Evolutionary conservation across 192 early-diverging fungal species (phyloP).

Genomic region (Coemansia guatemalensis): DNA sequence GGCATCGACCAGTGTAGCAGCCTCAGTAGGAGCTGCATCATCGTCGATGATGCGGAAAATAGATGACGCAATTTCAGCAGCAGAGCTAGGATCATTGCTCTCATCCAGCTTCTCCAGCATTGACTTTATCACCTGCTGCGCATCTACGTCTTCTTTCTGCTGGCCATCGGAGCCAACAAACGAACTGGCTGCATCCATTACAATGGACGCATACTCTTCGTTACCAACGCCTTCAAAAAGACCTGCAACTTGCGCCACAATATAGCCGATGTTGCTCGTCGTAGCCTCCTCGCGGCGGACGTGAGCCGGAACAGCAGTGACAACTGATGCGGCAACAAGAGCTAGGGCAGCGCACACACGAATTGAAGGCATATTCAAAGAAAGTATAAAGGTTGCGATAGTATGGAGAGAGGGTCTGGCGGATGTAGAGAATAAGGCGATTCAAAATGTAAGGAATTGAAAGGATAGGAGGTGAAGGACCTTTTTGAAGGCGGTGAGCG

Average conservation of each 20-base stretch:
- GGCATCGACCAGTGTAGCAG: neutral
- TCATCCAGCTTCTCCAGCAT: neutral
- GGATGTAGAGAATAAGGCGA: too few relatives aligned
- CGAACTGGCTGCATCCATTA: neutral
- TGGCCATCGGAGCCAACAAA: neutral
- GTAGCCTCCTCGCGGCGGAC: neutral
- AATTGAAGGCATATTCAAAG: too few relatives aligned
- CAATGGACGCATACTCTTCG: neutral
- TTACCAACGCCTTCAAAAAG: neutral
- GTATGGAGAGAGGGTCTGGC: too few relatives aligned
- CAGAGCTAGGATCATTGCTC: neutral
- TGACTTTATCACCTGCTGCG: neutral
- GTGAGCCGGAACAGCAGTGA: neutral
- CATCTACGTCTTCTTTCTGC: neutral
- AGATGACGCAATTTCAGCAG: neutral
- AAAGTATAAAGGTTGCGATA: too few relatives aligned
- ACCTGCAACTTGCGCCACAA: neutral
- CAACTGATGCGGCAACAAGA: neutral
- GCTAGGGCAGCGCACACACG: too few relatives aligned
- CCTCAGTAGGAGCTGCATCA: neutral
- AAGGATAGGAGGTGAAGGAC: too few relatives aligned
- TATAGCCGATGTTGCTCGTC: neutral
- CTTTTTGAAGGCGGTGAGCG: too few relatives aligned
- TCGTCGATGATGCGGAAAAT: neutral
- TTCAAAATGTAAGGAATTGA: too few relatives aligned